These are phyloP conservation scores for Pythium grandisporangium DNA, from an alignment of 352 stramenopile species.

Conservation along the genomic window DNA sequence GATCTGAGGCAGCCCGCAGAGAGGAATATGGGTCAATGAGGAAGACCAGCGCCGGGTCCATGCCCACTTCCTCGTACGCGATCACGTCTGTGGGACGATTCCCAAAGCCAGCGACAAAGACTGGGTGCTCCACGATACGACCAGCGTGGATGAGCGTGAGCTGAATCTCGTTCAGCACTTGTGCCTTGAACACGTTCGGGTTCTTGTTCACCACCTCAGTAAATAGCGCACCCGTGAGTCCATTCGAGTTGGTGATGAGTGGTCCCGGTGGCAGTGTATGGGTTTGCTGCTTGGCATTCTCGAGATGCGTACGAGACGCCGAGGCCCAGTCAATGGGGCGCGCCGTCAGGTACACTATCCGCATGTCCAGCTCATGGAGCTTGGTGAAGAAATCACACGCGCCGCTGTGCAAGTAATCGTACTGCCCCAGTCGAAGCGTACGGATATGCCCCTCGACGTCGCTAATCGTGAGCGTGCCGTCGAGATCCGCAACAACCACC, in stretches of 20 bases:
- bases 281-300: constrained; percentile 58
- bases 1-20: constrained; percentile 43
- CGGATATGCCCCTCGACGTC: constrained; percentile 83
- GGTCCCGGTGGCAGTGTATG: constrained; percentile 49
- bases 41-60: constrained; percentile 66
- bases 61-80: constrained; percentile 67
- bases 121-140: constrained; percentile 53
- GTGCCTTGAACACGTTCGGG: constrained; percentile 74
- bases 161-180: constrained; percentile 77
- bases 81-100: constrained; percentile 79
- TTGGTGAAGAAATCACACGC: constrained; percentile 78
- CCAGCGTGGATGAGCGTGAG: constrained; percentile 73
- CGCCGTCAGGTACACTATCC: constrained; percentile 76
- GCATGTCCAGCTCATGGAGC: constrained; percentile 59
- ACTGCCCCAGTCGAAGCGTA: constrained; percentile 71
- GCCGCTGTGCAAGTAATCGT: constrained; percentile 73
- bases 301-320: constrained; percentile 58
- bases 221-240: constrained; percentile 62
- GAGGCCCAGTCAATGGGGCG: constrained; percentile 73
- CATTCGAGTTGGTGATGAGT: constrained; percentile 76
- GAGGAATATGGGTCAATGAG: constrained; percentile 80
- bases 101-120: constrained; percentile 82
- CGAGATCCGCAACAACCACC: constrained; percentile 71
- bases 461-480: constrained; percentile 78
- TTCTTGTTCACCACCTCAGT: constrained; percentile 86